These are phyloP conservation scores for Saitoella complicata DNA, from an alignment of 805 yeast species.

Conservation along the genomic window DNA sequence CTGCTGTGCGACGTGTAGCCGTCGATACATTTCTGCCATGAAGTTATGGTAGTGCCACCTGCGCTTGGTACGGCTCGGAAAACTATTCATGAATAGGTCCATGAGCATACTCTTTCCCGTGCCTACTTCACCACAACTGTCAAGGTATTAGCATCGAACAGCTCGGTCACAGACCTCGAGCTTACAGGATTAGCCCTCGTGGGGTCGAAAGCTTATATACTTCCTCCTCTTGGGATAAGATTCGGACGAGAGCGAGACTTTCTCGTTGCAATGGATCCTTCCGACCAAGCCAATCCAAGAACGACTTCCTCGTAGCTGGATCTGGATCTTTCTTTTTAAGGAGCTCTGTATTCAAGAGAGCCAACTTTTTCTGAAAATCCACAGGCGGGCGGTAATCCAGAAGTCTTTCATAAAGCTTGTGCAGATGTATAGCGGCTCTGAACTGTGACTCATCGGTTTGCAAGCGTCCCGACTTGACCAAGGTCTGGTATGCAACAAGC, in stretches of 20 bases:
- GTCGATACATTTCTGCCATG: constrained; percentile 49
- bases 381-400: constrained; percentile 43
- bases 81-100: constrained; percentile 51
- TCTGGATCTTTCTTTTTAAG: constrained; percentile 22
- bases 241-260: constrained; percentile 28
- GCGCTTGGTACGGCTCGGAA: constrained; percentile 47
- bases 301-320: constrained; percentile 4
- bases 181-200: constrained; percentile 41
- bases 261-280: neutral
- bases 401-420: constrained; percentile 39
- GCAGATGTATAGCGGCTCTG: constrained; percentile 47
- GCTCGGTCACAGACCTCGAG: constrained; percentile 15
- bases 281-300: neutral
- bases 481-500: constrained; percentile 35
- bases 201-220: constrained; percentile 39
- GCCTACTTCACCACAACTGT: constrained; percentile 22
- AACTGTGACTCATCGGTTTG: constrained; percentile 42
- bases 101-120: constrained; percentile 61
- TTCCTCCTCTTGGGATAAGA: constrained; percentile 46
- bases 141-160: constrained; percentile 8
- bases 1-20: constrained; percentile 30
- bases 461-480: constrained; percentile 35
- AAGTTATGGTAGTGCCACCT: constrained; percentile 60
- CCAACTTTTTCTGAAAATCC: constrained; percentile 26
- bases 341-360: constrained; percentile 22